Percentiles rank a stretch among this genome's conserved stretches.
Evolutionary conservation across 2,329 filamentous ascomycete genomes (phyloP).

Genomic region (Rhinocladiella similis): DNA sequence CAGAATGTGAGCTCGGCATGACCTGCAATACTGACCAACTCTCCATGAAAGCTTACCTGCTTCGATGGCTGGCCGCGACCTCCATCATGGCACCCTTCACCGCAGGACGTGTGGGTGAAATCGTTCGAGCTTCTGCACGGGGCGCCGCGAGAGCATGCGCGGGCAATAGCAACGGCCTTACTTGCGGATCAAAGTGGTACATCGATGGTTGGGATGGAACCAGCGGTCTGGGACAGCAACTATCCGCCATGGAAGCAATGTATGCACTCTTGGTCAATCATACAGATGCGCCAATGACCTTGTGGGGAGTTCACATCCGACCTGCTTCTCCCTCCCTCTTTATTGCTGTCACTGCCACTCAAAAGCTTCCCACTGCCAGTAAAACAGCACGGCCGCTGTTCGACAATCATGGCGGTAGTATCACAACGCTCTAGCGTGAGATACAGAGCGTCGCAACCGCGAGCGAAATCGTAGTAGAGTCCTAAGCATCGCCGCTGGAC

Average conservation of each 20-base stretch:
- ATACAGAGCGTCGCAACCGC: conserved; percentile 12
- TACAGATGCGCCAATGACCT: conserved; percentile 23
- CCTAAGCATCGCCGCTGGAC: background rate
- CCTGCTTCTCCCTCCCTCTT: conserved; percentile 7
- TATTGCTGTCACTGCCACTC: conserved; percentile 14
- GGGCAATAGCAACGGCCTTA: conserved; percentile 56
- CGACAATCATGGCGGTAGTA: conserved; percentile 7
- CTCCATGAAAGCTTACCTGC: conserved; percentile 70
- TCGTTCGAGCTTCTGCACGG: conserved; percentile 58
- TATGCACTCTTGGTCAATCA: conserved; percentile 29
- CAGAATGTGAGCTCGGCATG: conserved; percentile 61
- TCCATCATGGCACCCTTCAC: conserved; percentile 64
- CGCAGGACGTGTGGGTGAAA: conserved; percentile 54
- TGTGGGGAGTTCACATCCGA: conserved; percentile 14
- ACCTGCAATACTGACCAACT: conserved; percentile 71
- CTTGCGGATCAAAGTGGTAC: conserved; percentile 67
- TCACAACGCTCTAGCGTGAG: conserved; percentile 11
- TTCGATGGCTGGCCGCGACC: conserved; percentile 63
- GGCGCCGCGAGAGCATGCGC: conserved; percentile 63
- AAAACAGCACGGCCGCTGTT: conserved; percentile 19
- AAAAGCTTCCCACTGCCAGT: conserved; percentile 8
- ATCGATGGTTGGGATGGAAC: conserved; percentile 55
- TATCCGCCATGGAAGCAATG: conserved; percentile 65
- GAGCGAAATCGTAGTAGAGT: background rate
- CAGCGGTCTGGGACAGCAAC: conserved; percentile 67